phyloP scores from a whole-genome alignment of 1,139 yeast genomes.

The Candida sp. region DNA sequence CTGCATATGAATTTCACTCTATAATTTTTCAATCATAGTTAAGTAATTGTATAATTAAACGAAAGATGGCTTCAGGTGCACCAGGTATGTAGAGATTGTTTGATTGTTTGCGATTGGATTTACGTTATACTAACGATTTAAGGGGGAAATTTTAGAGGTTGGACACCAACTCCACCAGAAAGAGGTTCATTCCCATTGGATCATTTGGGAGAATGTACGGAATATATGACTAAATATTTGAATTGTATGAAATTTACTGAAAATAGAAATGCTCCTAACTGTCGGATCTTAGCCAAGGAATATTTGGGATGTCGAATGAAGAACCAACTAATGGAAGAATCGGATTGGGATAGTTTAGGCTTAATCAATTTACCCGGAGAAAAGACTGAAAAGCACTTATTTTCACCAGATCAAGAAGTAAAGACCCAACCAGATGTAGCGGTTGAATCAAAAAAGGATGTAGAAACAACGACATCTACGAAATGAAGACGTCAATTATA shows the following conservation, averaged over 20 bases:
- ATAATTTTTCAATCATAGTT: not conserved
- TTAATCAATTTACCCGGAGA: constrained; percentile 56
- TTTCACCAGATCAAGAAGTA: constrained; percentile 1
- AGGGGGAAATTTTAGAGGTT: constrained; percentile 39
- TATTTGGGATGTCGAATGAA: constrained; percentile 91
- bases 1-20: not conserved
- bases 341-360: constrained; percentile 82
- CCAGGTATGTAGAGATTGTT: constrained; percentile 23
- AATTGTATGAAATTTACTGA: constrained; percentile 74
- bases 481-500: too few species aligned
- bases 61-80: constrained; percentile 26
- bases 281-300: constrained; percentile 77
- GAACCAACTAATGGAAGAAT: constrained; percentile 77
- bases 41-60: too few species aligned
- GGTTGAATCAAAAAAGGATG: not conserved
- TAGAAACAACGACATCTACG: too few species aligned
- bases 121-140: constrained; percentile 7
- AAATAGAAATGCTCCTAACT: constrained; percentile 86
- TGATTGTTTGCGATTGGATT: too few species aligned
- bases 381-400: constrained; percentile 4
- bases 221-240: constrained; percentile 71
- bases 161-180: constrained; percentile 93
- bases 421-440: not conserved
- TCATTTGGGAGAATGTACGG: constrained; percentile 83
- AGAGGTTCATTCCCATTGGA: constrained; percentile 96